Evolutionary conservation across 2,329 filamentous ascomycete genomes (phyloP).

Genomic region (Talaromyces sp.): DNA sequence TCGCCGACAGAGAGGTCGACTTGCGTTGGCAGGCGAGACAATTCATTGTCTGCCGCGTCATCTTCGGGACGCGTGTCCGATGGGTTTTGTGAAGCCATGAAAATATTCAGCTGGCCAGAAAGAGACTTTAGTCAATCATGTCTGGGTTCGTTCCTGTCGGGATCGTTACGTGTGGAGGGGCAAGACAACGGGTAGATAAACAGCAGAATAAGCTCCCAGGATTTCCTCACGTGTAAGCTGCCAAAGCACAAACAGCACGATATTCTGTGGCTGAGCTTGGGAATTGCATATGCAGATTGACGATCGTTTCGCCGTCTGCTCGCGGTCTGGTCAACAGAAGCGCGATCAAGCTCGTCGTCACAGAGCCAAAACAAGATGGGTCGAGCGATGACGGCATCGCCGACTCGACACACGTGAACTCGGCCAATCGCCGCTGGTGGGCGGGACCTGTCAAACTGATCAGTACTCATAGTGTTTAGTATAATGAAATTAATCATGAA

Average conservation of each 20-base stretch:
- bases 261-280: not conserved
- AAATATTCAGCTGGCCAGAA: not conserved
- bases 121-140: not conserved
- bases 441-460: not conserved
- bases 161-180: not conserved
- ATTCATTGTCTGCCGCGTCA: not conserved
- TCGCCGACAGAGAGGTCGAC: slow-evolving; percentile 5
- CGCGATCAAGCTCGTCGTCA: not conserved
- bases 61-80: not conserved
- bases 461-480: not conserved
- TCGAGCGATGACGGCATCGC: not conserved
- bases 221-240: not conserved
- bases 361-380: not conserved
- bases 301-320: not conserved
- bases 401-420: not conserved
- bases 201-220: not conserved
- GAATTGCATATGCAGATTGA: not conserved
- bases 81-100: slow-evolving; percentile 1
- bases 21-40: slow-evolving; percentile 1
- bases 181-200: not conserved
- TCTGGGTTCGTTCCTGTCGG: not conserved
- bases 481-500: not conserved
- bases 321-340: not conserved
- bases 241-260: not conserved
- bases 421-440: not conserved